Evolutionary conservation across 2,329 filamentous ascomycete genomes (phyloP).

Genomic region (Alternaria alternata): DNA sequence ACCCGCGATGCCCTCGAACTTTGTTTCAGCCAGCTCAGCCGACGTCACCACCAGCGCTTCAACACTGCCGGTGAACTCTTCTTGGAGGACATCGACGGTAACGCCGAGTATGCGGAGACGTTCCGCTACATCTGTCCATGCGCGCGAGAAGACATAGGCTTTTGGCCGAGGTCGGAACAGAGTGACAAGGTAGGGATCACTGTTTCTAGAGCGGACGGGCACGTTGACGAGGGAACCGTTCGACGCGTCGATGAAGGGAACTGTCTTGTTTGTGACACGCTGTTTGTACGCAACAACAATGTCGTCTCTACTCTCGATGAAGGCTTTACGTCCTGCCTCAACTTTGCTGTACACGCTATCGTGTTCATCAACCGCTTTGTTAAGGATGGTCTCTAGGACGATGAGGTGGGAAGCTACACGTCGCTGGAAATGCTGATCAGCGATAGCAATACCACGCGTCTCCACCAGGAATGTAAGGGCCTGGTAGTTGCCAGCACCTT

Average conservation of each 20-base stretch:
- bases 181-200: constrained; percentile 24
- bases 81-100: constrained; percentile 27
- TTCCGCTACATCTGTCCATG: constrained; percentile 28
- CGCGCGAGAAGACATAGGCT: constrained; percentile 36
- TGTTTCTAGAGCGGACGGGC: constrained; percentile 9
- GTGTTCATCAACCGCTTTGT: not conserved
- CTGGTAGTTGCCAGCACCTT: constrained; percentile 38
- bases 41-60: constrained; percentile 30
- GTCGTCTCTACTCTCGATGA: not conserved
- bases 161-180: constrained; percentile 27
- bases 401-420: constrained; percentile 33
- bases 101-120: constrained; percentile 32
- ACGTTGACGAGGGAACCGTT: not conserved
- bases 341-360: not conserved
- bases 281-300: not conserved
- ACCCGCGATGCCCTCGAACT: not conserved
- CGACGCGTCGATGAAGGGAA: not conserved
- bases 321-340: not conserved
- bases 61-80: constrained; percentile 26
- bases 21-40: constrained; percentile 7
- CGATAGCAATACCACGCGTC: constrained; percentile 36
- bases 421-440: constrained; percentile 39
- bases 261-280: not conserved
- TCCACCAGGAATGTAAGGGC: constrained; percentile 38
- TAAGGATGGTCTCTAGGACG: constrained; percentile 30